Base-by-base conservation (phyloP, 192 early-diverging fungal genomes). In the Bifiguratus adelaidae region DNA sequence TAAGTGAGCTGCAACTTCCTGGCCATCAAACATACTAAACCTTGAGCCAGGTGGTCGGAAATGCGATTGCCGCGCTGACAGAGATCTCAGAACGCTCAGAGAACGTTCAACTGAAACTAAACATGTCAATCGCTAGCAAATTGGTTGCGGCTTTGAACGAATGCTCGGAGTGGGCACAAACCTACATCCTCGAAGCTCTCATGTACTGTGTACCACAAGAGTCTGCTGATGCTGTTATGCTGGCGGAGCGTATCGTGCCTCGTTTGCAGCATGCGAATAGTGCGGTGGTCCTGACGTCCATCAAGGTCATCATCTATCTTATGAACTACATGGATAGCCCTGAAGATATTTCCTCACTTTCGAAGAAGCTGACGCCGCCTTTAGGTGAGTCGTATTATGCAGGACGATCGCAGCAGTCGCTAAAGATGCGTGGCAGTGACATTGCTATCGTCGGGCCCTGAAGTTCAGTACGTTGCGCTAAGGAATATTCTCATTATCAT, bases 111-210 rank as follows among this genome's bases (percentile, higher is more conserved):
- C 77, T 97, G 36, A 76, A 75, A 53, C 65, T 97, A 36, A 89
- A 95, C 58, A 76, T 88, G 48, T 69, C 76, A 23, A 80, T 88
- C 50, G 89, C 91, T 15, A 91, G 81, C 69, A 94, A 95, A 71
- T 70, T 99, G 27, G 75, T 93, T 23, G 80, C 89, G 4, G 94
- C 91, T 1, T 52, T 99, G 50, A 91, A 97, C 60, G 91, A 99
- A 67, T 95, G 88, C 65, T 89, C 88, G 37, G 95, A 99, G 85
- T 99, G 93, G 93, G 87, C 88, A 8, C 93, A 96, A 69, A 85
- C 85, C 2, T 96, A 93, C 58, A 90, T 96, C 33, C 65, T 96
- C 29, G 91, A 94, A 50, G 82, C 91, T 4, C 71, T 99, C 22
- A 87, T 95, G 77, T 86, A 82, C 41, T 83, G 88, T 44, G 81